phyloP scores from a whole-genome alignment of 106 monocot species.

The Allium fistulosum region DNA sequence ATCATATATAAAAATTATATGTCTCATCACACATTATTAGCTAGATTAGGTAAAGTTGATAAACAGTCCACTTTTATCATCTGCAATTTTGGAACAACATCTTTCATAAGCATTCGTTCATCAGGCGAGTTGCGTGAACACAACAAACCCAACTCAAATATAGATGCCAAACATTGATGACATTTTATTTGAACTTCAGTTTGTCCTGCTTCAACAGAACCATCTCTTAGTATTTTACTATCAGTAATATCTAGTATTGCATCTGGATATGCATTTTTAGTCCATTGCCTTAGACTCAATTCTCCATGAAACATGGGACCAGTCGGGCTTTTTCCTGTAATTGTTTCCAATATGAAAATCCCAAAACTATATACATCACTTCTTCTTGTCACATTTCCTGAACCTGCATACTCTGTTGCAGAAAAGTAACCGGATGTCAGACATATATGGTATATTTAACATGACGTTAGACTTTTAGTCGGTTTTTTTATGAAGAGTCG shows the following conservation, averaged over 20 bases:
- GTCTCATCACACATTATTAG: no score
- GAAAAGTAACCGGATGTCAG: no score
- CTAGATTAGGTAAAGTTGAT: background rate
- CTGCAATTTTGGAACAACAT: slow-evolving; percentile 3
- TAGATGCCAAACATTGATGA: background rate
- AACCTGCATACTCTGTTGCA: no score
- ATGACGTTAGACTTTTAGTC: no score
- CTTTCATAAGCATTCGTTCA: background rate
- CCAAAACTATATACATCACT: no score
- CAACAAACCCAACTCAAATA: background rate
- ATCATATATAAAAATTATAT: no score
- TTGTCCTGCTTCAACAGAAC: background rate
- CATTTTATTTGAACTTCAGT: background rate
- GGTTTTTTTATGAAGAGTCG: background rate
- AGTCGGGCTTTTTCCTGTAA: no score
- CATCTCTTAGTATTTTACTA: background rate
- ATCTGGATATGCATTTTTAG: background rate
- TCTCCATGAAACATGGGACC: background rate
- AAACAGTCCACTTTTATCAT: slow-evolving; percentile 1
- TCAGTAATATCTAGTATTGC: background rate
- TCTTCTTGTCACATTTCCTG: no score
- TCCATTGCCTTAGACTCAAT: slow-evolving; percentile 2
- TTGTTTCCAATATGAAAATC: no score
- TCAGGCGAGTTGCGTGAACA: slow-evolving; percentile 1
- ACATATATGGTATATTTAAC: no score